Conservation (phyloP, 2,329 filamentous ascomycete genomes). For the Colletotrichum agaves region DNA sequence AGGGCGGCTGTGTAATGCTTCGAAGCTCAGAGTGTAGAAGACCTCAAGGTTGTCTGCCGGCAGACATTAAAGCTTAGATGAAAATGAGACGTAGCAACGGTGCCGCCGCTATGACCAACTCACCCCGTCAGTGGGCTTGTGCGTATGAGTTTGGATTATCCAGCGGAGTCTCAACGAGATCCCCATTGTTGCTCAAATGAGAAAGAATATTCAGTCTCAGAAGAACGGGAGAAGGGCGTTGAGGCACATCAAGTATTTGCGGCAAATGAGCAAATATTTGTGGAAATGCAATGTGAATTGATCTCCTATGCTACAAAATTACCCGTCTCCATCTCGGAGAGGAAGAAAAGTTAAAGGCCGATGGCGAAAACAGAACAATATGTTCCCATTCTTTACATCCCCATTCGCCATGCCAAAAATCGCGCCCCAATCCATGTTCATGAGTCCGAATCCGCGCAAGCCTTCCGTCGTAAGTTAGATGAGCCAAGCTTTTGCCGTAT, state of each 20-base stretch:
- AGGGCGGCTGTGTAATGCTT: not conserved
- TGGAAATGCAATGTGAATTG: not conserved
- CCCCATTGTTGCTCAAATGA: too few relatives aligned
- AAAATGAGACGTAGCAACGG: not conserved
- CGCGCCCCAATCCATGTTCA: slow-evolving; percentile 4
- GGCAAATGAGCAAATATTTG: too few relatives aligned
- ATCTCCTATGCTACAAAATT: slow-evolving; percentile 15
- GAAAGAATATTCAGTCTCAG: too few relatives aligned
- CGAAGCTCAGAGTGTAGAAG: too few relatives aligned
- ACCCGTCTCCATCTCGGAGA: not conserved
- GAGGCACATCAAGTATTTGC: too few relatives aligned
- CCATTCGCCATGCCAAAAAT: not conserved
- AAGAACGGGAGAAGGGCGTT: too few relatives aligned
- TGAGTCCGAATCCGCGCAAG: not conserved
- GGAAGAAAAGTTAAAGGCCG: not conserved
- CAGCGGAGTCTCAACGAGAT: not conserved
- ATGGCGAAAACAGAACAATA: not conserved
- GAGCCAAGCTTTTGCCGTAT: not conserved
- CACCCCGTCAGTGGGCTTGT: not conserved
- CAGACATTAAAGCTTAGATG: not conserved
- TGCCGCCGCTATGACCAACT: not conserved
- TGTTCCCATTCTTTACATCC: slow-evolving; percentile 7
- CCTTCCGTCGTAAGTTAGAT: not conserved
- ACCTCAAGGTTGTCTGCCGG: too few relatives aligned
- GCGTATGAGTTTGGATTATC: too few relatives aligned